Conservation (phyloP, 2,329 filamentous ascomycete species). For the Grosmannia serpens region DNA sequence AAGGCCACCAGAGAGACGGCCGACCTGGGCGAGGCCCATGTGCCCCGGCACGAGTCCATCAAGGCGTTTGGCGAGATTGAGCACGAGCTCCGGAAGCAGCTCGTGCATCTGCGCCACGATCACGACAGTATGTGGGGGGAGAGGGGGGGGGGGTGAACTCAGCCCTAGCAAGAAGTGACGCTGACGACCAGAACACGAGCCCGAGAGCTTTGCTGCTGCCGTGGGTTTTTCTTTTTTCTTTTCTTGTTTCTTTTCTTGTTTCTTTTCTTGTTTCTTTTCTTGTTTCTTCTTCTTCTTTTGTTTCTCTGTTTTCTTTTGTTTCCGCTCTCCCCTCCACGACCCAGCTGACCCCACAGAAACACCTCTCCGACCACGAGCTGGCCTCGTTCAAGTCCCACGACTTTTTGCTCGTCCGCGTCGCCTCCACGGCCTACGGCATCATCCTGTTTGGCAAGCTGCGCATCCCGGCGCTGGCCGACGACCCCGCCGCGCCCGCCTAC, state of each 20-base stretch:
- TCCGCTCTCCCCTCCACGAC: neutral
- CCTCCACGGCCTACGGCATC: constrained; percentile 33
- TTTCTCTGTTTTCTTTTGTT: neutral
- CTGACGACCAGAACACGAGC: constrained; percentile 34
- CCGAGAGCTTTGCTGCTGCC: constrained; percentile 38
- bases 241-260: neutral
- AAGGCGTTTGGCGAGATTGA: constrained; percentile 36
- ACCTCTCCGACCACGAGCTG: constrained; percentile 27
- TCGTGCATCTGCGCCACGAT: constrained; percentile 36
- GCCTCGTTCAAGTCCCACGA: constrained; percentile 25
- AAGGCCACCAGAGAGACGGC: constrained; percentile 44
- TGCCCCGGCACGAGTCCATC: constrained; percentile 38
- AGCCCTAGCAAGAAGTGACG: neutral
- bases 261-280: neutral
- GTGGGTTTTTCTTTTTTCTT: constrained; percentile 14
- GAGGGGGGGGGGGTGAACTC: neutral
- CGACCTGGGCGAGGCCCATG: constrained; percentile 34
- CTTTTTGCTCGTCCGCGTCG: constrained; percentile 32
- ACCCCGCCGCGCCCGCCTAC: constrained; percentile 20
- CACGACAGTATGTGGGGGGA: constrained; percentile 26
- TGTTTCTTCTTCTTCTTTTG: neutral
- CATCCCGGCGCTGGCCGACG: constrained; percentile 26
- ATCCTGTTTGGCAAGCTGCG: constrained; percentile 38
- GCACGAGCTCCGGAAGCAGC: constrained; percentile 36
- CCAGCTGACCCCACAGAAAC: neutral